Evolutionary conservation across 164 flowering plant species (phyloP), one percentile per base, ranked within the genome.

Genomic region (Litsea cubeba): DNA sequence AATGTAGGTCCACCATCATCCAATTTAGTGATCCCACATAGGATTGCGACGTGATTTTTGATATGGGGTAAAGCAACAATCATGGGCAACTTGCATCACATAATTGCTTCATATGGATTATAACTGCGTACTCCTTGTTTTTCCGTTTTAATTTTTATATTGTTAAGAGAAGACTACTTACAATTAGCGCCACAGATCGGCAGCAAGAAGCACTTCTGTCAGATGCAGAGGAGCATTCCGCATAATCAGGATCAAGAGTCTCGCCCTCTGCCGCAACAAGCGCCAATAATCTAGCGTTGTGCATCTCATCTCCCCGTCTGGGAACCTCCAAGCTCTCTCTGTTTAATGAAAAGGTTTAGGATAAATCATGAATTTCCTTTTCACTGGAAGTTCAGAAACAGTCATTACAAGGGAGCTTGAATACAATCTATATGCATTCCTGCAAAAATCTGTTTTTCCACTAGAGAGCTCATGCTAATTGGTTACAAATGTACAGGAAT

Each of bases 241-340:
- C 69, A n/a, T 74, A 64, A 1, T 75, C 77, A 20, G 63, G 32
- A 71, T 82, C 85, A 0, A 67, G 46, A 40, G 71, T 72, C 60
- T 79, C 82, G 3, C 67, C 72, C 12, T 72, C 75, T 7, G 72
- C 68, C 0, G 75, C 79, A 5, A 76, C 79, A 10, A 76, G 72
- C 25, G 79, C 86, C 79, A 70, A 50, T 64, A 80, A 50, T 75
- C 79, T 82, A 49, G 69, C 2, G 22, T 18, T 28, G n/a, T 79
- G 74, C 25, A 77, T 68, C 60, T 79, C 87, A 2, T 75, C 70
- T 25, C 79, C 80, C 71, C 79, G 84, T 76, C 90, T 83, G 49
- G 85, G 87, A 35, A 87, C 83, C 74, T 87, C 85, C 85, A 88
- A 81, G 73, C 92, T 89, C 70, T 81, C 88, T 76, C 96, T 89